Evolutionary conservation across 2,329 filamentous ascomycete genomes (phyloP).

Genomic region (Pyrenophora seminiperda): DNA sequence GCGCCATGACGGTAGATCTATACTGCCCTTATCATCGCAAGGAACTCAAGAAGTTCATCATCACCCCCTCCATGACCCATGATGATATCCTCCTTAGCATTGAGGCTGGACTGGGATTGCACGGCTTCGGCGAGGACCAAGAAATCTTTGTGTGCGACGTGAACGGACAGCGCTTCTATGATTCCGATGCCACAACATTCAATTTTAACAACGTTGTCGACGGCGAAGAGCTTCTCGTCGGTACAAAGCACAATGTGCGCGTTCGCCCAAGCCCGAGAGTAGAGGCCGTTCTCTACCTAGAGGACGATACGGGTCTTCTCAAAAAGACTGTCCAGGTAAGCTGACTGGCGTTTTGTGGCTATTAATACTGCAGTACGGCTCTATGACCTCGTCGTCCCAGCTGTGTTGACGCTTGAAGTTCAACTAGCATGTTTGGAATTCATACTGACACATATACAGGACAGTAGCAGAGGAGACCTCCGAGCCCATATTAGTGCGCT

Average conservation of each 20-base stretch:
- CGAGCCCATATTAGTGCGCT: neutral
- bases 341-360: neutral
- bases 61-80: neutral
- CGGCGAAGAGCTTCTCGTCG: neutral
- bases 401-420: neutral
- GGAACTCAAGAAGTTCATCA: neutral
- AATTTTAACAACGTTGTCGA: neutral
- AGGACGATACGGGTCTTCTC: neutral
- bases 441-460: neutral
- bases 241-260: neutral
- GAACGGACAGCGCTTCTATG: neutral
- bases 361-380: neutral
- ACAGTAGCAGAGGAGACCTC: neutral
- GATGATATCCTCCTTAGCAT: neutral
- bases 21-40: neutral
- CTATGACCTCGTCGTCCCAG: too few species aligned
- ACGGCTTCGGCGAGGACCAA: neutral
- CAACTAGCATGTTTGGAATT: neutral
- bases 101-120: neutral
- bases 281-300: neutral
- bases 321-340: neutral
- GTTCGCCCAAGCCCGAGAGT: neutral
- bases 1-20: neutral
- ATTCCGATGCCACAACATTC: neutral
- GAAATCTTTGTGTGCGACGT: neutral